Conservation (phyloP, 306 rosid genomes). For the Quercus wislizeni region DNA sequence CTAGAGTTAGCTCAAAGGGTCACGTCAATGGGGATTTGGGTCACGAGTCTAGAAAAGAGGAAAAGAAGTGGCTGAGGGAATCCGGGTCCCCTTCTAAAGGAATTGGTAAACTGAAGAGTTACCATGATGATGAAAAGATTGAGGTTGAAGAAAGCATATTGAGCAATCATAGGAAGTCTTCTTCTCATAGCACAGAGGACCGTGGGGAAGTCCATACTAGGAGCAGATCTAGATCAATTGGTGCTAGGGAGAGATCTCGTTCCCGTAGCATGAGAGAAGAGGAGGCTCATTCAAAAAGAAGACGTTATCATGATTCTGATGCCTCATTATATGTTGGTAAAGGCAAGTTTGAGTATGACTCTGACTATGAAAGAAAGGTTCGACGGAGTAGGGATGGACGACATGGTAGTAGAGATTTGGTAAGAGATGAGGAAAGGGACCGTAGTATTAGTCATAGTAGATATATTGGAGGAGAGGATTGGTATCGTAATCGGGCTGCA, state of each 20-base stretch:
- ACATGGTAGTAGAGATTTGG: conserved; percentile 25
- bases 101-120: conserved; percentile 31
- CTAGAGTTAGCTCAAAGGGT: conserved; percentile 26
- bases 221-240: conserved; percentile 65
- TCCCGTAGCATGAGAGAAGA: conserved; percentile 62
- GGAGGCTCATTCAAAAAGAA: conserved; percentile 47
- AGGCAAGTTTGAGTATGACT: conserved; percentile 27
- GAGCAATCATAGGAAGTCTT: conserved; percentile 21
- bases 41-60: conserved; percentile 35
- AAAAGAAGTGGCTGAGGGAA: conserved; percentile 33
- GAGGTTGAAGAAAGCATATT: conserved; percentile 34
- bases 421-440: conserved; percentile 53
- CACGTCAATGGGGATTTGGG: conserved; percentile 42
- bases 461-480: conserved; percentile 17
- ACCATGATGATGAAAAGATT: conserved; percentile 30
- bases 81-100: conserved; percentile 36
- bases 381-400: conserved; percentile 24
- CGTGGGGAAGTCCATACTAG: conserved; percentile 17
- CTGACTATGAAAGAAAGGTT: conserved; percentile 43
- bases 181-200: conserved; percentile 51
- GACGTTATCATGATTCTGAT: conserved; percentile 34
- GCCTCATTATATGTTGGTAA: conserved; percentile 27
- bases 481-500: conserved; percentile 30
- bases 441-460: conserved; percentile 22
- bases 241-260: conserved; percentile 55